A percentile compares a stretch with the other conserved stretches of the same genome.
Conservation (phyloP, 1,139 yeast genomes). For the Zygosaccharomyces sapae region DNA sequence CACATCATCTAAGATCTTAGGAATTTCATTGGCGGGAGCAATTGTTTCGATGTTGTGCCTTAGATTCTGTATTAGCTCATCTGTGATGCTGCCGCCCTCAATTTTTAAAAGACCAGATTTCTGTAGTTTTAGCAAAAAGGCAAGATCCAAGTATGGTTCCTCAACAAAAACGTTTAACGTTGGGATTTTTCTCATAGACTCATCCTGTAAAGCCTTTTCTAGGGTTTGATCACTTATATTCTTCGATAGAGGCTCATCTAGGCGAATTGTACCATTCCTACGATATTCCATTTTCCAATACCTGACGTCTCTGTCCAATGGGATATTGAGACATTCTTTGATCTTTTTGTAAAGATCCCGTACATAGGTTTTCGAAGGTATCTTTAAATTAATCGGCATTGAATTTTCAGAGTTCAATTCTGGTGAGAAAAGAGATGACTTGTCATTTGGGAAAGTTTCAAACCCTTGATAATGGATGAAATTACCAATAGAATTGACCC, state of each 20-base stretch:
- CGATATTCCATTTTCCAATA: conserved; percentile 67
- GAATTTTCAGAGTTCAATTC: conserved; percentile 46
- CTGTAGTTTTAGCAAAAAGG: conserved; percentile 19
- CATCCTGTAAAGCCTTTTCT: conserved; percentile 44
- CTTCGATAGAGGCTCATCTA: conserved; percentile 50
- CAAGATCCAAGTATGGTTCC: conserved; percentile 34
- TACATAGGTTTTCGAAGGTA: conserved; percentile 56
- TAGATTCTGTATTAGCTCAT: conserved; percentile 22
- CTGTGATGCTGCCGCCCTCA: conserved; percentile 13
- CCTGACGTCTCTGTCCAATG: conserved; percentile 42
- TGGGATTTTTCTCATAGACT: conserved; percentile 22
- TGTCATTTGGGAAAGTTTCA: conserved; percentile 66
- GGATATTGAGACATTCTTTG: conserved; percentile 45
- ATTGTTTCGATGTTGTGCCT: conserved; percentile 20
- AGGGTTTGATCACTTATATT: conserved; percentile 38
- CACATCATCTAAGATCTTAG: conserved; percentile 29
- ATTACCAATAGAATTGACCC: conserved; percentile 49
- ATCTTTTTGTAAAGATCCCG: conserved; percentile 49
- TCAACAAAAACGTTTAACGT: conserved; percentile 31
- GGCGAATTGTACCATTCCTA: conserved; percentile 68
- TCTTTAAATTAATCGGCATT: conserved; percentile 50
- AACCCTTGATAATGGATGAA: conserved; percentile 65
- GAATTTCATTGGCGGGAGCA: conserved; percentile 11
- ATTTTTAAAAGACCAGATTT: conserved; percentile 12
- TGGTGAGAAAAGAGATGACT: conserved; percentile 44